Percentiles rank a stretch among this genome's conserved stretches.
phyloP scores from a whole-genome alignment of 192 early-diverging fungal genomes.

The Coemansia sp. region DNA sequence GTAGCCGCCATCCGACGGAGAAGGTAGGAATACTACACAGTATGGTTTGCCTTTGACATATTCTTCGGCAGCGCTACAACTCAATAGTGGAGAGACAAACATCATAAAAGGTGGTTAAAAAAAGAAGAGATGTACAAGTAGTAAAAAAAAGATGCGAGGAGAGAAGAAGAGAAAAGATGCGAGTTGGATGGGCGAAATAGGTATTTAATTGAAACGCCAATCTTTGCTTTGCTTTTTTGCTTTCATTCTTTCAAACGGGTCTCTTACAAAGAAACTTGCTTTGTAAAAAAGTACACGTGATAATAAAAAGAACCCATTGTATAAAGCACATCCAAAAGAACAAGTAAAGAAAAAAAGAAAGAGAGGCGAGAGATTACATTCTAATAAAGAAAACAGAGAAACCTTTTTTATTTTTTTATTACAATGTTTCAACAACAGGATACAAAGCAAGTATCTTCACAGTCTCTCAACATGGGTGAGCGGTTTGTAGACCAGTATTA shows the following conservation, averaged over 20 bases:
- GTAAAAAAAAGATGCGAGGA: neutral
- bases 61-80: neutral
- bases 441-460: neutral
- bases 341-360: neutral
- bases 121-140: neutral
- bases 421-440: too few relatives aligned
- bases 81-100: neutral
- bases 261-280: neutral
- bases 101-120: neutral
- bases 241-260: neutral
- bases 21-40: neutral
- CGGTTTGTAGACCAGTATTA: constrained; percentile 45
- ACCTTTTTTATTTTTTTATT: neutral
- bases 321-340: neutral
- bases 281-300: neutral
- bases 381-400: neutral
- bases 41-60: neutral
- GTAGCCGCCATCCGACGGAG: neutral
- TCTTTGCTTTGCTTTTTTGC: neutral
- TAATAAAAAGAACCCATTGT: neutral
- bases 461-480: constrained; percentile 11
- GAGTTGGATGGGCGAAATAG: too few relatives aligned
- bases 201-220: too few relatives aligned
- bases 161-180: too few relatives aligned
- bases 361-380: neutral